phyloP scores from a whole-genome alignment of 257 asterid genomes.

The Solanum piurae region DNA sequence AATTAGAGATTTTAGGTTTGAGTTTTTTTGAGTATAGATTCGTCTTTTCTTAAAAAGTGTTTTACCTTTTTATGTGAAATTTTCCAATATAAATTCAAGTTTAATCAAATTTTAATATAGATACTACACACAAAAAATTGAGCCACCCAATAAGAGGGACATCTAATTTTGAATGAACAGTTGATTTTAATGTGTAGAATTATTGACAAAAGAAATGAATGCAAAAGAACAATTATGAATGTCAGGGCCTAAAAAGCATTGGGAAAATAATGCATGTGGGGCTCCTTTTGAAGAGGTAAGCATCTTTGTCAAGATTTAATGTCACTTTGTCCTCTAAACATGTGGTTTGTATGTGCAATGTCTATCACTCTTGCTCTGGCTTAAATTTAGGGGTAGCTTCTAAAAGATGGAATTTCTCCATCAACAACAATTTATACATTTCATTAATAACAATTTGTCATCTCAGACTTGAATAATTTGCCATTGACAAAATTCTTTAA shows the following conservation, averaged over 20 bases:
- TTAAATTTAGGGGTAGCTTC: not conserved
- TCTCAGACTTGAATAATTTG: not conserved
- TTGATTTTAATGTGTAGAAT: not conserved
- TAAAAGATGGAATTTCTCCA: not conserved
- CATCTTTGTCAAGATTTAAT: not conserved
- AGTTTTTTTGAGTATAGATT: no score
- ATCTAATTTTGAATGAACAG: not conserved
- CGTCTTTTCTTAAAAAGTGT: no score
- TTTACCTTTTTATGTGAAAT: no score
- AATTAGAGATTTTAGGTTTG: no score
- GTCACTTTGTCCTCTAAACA: not conserved
- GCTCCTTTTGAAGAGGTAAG: not conserved
- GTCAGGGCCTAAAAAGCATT: not conserved
- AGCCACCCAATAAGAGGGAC: not conserved
- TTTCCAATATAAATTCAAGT: no score
- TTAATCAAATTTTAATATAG: no score
- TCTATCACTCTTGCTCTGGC: not conserved
- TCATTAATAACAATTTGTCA: not conserved
- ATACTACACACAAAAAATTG: not conserved
- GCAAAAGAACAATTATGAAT: not conserved
- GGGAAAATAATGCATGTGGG: not conserved
- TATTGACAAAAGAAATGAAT: not conserved
- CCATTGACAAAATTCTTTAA: not conserved
- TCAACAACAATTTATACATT: not conserved
- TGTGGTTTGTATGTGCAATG: not conserved